Percentiles rank a stretch among this genome's conserved stretches.
Evolutionary conservation across 306 rosid species (phyloP).

Genomic region (Glycyrrhiza uralensis): DNA sequence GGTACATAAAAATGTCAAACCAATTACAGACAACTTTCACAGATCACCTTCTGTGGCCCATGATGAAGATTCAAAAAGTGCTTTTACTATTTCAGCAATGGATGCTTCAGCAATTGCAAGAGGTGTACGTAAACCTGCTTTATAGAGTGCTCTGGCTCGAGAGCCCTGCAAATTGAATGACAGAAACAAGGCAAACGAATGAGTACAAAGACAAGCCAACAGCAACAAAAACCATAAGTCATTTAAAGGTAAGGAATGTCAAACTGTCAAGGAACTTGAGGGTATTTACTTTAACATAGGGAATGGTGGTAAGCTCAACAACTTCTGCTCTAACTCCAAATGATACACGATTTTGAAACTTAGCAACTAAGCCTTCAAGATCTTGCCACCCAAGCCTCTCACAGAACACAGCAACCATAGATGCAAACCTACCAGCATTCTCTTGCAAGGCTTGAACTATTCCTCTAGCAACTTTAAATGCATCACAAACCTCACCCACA

Average conservation of each 20-base stretch:
- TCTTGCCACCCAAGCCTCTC: slow-evolving; percentile 98
- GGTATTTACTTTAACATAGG: slow-evolving; percentile 66
- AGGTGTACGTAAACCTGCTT: slow-evolving; percentile 88
- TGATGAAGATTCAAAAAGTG: slow-evolving; percentile 79
- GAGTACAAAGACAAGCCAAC: neutral
- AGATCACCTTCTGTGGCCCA: slow-evolving; percentile 84
- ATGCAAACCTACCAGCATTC: slow-evolving; percentile 97
- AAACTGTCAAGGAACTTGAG: slow-evolving; percentile 4
- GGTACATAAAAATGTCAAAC: neutral
- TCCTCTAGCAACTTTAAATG: slow-evolving; percentile 94
- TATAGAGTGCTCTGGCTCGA: slow-evolving; percentile 96
- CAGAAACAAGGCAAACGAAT: slow-evolving; percentile 15
- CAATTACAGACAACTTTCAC: neutral
- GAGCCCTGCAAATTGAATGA: slow-evolving; percentile 68
- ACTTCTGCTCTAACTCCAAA: slow-evolving; percentile 95
- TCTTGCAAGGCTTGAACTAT: slow-evolving; percentile 97
- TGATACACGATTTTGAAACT: slow-evolving; percentile 93
- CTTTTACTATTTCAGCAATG: slow-evolving; percentile 73
- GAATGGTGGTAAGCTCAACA: slow-evolving; percentile 94
- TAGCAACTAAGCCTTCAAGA: slow-evolving; percentile 84
- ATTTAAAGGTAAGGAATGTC: slow-evolving; percentile 5
- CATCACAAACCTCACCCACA: slow-evolving; percentile 80
- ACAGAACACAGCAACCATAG: slow-evolving; percentile 91
- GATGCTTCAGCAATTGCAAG: slow-evolving; percentile 98
- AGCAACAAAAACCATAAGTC: slow-evolving; percentile 11